phyloP scores from a whole-genome alignment of 495 filamentous ascomycete genomes.

The Penicillium odoratum region DNA sequence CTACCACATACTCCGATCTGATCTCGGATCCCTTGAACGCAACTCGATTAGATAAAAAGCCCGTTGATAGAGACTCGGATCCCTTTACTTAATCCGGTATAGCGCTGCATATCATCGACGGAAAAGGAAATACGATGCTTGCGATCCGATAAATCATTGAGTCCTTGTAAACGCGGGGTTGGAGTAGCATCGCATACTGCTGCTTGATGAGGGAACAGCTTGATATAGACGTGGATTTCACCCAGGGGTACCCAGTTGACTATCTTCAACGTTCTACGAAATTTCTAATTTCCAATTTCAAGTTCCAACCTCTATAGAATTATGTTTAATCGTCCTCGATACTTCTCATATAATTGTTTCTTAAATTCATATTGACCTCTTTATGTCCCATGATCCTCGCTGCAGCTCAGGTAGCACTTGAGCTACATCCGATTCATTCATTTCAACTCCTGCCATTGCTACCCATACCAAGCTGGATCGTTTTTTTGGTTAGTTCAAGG shows the following conservation, averaged over 20 bases:
- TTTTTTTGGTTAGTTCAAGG: neutral
- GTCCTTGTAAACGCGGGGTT: neutral
- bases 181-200: conserved; percentile 16
- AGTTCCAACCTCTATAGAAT: too few relatives aligned
- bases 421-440: neutral
- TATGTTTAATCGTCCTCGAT: too few relatives aligned
- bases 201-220: conserved; percentile 16
- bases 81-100: conserved; percentile 24
- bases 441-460: neutral
- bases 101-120: conserved; percentile 10
- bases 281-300: too few relatives aligned
- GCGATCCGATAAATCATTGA: conserved; percentile 11
- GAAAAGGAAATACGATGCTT: conserved; percentile 26
- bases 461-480: too few relatives aligned
- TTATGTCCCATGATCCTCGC: neutral
- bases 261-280: too few relatives aligned
- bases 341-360: too few relatives aligned
- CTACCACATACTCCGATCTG: neutral
- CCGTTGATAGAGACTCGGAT: conserved; percentile 28
- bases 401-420: neutral
- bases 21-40: too few relatives aligned
- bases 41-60: conserved; percentile 20
- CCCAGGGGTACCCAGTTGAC: too few relatives aligned
- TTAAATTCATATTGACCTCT: neutral
- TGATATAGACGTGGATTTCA: neutral